Evolutionary conservation across 257 asterid genomes (phyloP).

Genomic region (Ocimum tenuiflorum): DNA sequence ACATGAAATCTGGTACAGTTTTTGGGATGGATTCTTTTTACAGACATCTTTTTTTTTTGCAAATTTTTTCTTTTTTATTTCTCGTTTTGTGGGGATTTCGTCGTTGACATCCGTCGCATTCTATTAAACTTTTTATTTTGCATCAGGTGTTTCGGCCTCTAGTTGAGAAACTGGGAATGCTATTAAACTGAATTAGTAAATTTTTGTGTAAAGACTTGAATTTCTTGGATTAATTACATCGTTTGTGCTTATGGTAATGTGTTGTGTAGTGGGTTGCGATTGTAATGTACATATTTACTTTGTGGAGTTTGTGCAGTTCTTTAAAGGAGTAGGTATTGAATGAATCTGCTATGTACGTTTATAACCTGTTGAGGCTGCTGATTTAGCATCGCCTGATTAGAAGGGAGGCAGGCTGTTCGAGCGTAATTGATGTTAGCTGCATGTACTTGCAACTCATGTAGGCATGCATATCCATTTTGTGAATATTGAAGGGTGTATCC

Average conservation of each 20-base stretch:
- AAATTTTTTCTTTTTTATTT: not conserved
- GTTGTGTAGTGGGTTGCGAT: not conserved
- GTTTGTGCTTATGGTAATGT: no score
- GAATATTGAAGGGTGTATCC: not conserved
- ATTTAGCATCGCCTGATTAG: no score
- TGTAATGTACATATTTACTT: not conserved
- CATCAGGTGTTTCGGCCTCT: not conserved
- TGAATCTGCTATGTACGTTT: no score
- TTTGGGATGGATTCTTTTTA: not conserved
- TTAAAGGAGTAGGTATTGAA: not conserved
- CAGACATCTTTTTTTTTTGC: not conserved
- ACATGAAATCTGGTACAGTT: slow-evolving; percentile 75
- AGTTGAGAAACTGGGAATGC: not conserved
- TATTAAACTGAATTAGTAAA: not conserved
- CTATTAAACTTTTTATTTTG: not conserved
- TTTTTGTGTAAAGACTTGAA: not conserved
- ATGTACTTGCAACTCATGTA: slow-evolving; percentile 2
- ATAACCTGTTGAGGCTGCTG: no score
- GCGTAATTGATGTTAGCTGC: not conserved
- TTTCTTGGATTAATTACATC: not conserved
- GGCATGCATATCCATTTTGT: not conserved
- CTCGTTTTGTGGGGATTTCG: not conserved
- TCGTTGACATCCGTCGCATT: not conserved
- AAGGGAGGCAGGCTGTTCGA: not conserved
- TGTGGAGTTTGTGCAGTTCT: not conserved